Conservation (phyloP, 768 basidiomycete genomes). For the Mycena amicta region DNA sequence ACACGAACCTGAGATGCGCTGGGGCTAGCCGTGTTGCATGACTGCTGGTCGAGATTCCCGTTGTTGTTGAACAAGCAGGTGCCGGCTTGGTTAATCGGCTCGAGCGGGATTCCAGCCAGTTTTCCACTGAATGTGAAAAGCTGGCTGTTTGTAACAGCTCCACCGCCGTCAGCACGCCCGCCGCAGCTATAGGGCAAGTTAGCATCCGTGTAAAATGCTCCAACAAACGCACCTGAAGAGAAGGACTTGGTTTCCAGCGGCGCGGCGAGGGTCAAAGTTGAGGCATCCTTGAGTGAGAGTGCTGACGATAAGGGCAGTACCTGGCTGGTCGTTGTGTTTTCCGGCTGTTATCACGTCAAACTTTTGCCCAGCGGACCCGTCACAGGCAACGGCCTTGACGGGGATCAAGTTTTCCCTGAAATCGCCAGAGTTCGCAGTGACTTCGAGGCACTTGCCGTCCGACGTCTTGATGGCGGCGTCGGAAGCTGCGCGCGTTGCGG, state of each 20-base stretch:
- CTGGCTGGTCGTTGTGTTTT: slow-evolving; percentile 20
- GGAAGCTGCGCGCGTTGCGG: slow-evolving; percentile 23
- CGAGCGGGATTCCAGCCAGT: slow-evolving; percentile 11
- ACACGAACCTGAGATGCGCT: slow-evolving; percentile 7
- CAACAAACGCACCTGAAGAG: background rate
- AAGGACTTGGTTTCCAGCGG: slow-evolving; percentile 24
- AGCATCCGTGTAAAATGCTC: background rate
- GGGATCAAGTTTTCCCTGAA: slow-evolving; percentile 27
- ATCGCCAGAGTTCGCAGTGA: slow-evolving; percentile 20
- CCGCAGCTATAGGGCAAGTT: slow-evolving; percentile 2
- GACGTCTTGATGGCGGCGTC: slow-evolving; percentile 12
- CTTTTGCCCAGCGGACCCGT: slow-evolving; percentile 22
- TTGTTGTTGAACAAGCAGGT: slow-evolving; percentile 23
- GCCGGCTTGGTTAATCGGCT: slow-evolving; percentile 16
- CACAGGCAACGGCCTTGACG: slow-evolving; percentile 15
- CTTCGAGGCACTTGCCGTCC: slow-evolving; percentile 22
- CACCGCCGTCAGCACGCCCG: slow-evolving; percentile 16
- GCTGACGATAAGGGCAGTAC: slow-evolving; percentile 25
- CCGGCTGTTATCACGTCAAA: slow-evolving; percentile 27
- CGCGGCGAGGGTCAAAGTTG: slow-evolving; percentile 26
- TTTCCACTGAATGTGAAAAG: slow-evolving; percentile 21
- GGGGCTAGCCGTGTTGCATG: slow-evolving; percentile 17
- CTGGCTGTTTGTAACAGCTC: slow-evolving; percentile 26
- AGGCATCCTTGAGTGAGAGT: slow-evolving; percentile 24
- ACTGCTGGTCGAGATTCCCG: slow-evolving; percentile 15